phyloP scores from a whole-genome alignment of 2,329 filamentous ascomycete genomes.

The Xylariaceae sp. region DNA sequence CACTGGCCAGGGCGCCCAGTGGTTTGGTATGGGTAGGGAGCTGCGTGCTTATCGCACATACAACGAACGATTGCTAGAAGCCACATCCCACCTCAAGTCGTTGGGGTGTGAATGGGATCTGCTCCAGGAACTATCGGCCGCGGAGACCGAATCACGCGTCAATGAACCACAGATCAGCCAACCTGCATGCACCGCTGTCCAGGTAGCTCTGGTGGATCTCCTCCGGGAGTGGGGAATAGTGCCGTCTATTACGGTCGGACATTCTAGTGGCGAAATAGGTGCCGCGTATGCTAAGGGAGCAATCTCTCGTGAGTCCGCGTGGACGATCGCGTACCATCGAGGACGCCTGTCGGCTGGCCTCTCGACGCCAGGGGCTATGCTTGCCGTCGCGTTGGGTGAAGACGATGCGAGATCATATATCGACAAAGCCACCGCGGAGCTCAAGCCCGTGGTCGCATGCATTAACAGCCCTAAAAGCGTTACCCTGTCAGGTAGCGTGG shows the following conservation, averaged over 20 bases:
- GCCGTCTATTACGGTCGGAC: slow-evolving; percentile 41
- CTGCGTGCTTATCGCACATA: slow-evolving; percentile 34
- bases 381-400: slow-evolving; percentile 33
- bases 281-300: slow-evolving; percentile 46
- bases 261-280: slow-evolving; percentile 46
- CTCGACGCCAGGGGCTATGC: slow-evolving; percentile 32
- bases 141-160: slow-evolving; percentile 28
- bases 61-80: slow-evolving; percentile 31
- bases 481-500: slow-evolving; percentile 34
- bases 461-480: slow-evolving; percentile 36
- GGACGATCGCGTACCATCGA: slow-evolving; percentile 36
- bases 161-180: slow-evolving; percentile 37
- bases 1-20: slow-evolving; percentile 38
- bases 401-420: slow-evolving; percentile 28
- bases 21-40: slow-evolving; percentile 37
- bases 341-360: slow-evolving; percentile 33
- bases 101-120: slow-evolving; percentile 33
- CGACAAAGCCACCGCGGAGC: slow-evolving; percentile 28
- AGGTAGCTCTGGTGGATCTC: slow-evolving; percentile 33
- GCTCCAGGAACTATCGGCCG: slow-evolving; percentile 30
- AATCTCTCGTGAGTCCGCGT: slow-evolving; percentile 36
- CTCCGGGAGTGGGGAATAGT: slow-evolving; percentile 36
- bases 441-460: slow-evolving; percentile 34
- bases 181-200: slow-evolving; percentile 33
- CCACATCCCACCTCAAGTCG: slow-evolving; percentile 29